phyloP scores from a whole-genome alignment of 768 basidiomycete species.

The Termitomyces titanicus region DNA sequence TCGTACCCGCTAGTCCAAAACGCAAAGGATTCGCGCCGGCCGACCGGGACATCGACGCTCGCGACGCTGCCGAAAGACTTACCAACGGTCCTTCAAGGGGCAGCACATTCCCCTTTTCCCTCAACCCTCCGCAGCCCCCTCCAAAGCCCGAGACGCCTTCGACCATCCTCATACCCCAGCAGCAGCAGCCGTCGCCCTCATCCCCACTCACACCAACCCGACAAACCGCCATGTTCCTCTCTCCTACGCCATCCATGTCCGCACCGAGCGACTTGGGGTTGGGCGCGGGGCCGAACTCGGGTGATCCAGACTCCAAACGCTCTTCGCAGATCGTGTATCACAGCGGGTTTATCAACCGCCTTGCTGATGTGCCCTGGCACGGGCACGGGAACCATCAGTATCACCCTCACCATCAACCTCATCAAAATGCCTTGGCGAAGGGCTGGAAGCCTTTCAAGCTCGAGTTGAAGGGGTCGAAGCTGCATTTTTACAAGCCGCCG shows the following conservation, averaged over 20 bases:
- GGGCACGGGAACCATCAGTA: conserved; percentile 30
- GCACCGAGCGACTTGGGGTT: conserved; percentile 37
- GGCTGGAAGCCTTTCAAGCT: conserved; percentile 88
- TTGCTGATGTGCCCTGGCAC: conserved; percentile 37
- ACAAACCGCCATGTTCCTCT: conserved; percentile 34
- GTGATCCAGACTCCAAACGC: conserved; percentile 40
- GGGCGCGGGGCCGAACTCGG: conserved; percentile 20
- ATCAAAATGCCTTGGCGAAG: conserved; percentile 43
- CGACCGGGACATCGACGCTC: conserved; percentile 28
- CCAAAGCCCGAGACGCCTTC: neutral
- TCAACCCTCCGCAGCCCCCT: neutral
- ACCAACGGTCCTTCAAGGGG: conserved; percentile 1
- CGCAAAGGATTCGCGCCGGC: conserved; percentile 48
- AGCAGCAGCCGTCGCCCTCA: neutral
- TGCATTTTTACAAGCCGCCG: conserved; percentile 86
- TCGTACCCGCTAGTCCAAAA: conserved; percentile 52
- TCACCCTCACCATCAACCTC: conserved; percentile 26
- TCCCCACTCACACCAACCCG: conserved; percentile 2
- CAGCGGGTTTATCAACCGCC: conserved; percentile 73
- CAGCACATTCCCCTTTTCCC: conserved; percentile 11
- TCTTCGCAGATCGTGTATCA: conserved; percentile 78
- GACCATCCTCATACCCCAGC: neutral
- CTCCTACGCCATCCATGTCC: conserved; percentile 43
- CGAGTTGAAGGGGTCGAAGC: conserved; percentile 78
- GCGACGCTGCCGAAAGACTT: conserved; percentile 7